Percentiles rank a stretch among this genome's conserved stretches.
Evolutionary conservation across 2,329 filamentous ascomycete species (phyloP).

Genomic region (Sclerotinia subarctica): DNA sequence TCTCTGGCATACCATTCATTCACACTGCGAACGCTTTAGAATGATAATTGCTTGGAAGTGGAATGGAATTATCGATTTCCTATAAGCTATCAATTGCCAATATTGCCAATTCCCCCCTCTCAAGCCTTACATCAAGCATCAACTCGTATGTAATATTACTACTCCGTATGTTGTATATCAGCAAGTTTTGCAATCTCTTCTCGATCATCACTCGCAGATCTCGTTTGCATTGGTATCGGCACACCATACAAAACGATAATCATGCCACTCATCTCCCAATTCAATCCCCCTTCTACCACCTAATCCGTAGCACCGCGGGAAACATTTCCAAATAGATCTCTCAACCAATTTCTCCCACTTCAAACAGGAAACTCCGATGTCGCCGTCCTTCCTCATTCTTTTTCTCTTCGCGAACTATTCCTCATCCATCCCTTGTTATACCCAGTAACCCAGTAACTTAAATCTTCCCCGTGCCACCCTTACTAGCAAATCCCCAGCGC

Average conservation of each 20-base stretch:
- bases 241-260: not conserved
- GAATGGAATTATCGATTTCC: not conserved
- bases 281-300: not conserved
- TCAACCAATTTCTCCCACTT: not conserved
- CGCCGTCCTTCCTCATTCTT: constrained; percentile 2
- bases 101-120: not conserved
- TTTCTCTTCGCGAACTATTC: not conserved
- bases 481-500: not conserved
- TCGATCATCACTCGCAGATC: not conserved
- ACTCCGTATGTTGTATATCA: not conserved
- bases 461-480: constrained; percentile 6
- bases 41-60: not conserved
- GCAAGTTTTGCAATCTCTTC: not conserved
- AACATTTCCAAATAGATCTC: not conserved
- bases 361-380: constrained; percentile 9
- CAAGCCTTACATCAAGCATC: not conserved
- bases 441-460: not conserved
- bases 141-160: not conserved
- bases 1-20: not conserved
- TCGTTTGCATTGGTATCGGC: not conserved
- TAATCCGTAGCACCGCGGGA: not conserved
- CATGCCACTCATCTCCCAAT: not conserved
- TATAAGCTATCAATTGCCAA: not conserved
- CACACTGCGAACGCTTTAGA: not conserved
- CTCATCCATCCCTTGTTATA: not conserved